phyloP scores from a whole-genome alignment of 768 basidiomycete genomes.

The Leccinum truebloodii region DNA sequence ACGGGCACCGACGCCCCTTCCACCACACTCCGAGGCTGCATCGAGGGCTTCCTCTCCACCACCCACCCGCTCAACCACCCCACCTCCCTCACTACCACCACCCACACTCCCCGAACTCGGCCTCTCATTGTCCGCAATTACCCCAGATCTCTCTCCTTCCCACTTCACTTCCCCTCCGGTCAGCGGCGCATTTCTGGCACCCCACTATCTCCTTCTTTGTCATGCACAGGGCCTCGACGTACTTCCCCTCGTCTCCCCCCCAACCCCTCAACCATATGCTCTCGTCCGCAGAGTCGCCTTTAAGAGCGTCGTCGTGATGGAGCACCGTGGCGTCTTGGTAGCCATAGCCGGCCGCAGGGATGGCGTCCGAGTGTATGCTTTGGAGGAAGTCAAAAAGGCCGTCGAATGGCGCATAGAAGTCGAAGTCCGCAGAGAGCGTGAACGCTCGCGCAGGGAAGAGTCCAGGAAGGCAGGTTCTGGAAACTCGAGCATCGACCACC shows the following conservation, averaged over 20 bases:
- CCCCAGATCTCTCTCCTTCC: slow-evolving; percentile 67
- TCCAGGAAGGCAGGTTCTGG: slow-evolving; percentile 52
- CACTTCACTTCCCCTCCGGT: slow-evolving; percentile 77
- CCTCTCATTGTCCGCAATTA: slow-evolving; percentile 66
- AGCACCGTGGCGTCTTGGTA: slow-evolving; percentile 87
- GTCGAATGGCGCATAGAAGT: slow-evolving; percentile 88
- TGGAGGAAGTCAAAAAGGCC: slow-evolving; percentile 83
- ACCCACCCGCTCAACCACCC: slow-evolving; percentile 56
- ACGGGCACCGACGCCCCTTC: slow-evolving; percentile 28
- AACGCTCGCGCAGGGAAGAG: slow-evolving; percentile 67
- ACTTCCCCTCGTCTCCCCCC: slow-evolving; percentile 75
- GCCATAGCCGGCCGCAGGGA: slow-evolving; percentile 86
- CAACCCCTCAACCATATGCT: slow-evolving; percentile 74
- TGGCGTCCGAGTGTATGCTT: slow-evolving; percentile 84
- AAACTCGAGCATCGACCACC: slow-evolving; percentile 36
- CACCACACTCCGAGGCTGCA: slow-evolving; percentile 34
- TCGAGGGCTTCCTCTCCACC: slow-evolving; percentile 59
- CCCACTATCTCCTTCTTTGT: slow-evolving; percentile 81
- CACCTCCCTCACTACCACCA: slow-evolving; percentile 70
- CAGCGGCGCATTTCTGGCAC: slow-evolving; percentile 77
- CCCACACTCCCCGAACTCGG: slow-evolving; percentile 78
- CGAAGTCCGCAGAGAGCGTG: slow-evolving; percentile 73
- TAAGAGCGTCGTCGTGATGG: slow-evolving; percentile 90
- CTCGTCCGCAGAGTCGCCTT: slow-evolving; percentile 80
- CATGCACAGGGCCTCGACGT: slow-evolving; percentile 87